Evolutionary conservation across 768 basidiomycete genomes (phyloP).

Genomic region (Rhizopogon vulgaris): DNA sequence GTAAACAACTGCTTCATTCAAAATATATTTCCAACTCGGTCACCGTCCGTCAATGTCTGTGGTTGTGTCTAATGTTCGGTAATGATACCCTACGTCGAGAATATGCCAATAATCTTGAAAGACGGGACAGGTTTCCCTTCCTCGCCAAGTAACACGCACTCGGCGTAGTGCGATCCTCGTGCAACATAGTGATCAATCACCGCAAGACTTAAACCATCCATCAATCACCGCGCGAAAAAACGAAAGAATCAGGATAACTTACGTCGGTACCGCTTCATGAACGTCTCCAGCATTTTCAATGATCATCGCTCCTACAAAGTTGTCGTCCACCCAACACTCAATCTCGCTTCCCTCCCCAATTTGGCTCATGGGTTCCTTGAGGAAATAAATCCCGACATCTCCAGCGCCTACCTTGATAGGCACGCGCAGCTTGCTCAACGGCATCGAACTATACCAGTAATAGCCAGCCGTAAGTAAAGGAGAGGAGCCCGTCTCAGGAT

Average conservation of each 20-base stretch:
- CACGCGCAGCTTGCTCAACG: conserved; percentile 76
- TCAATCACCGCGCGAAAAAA: neutral
- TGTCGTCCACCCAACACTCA: conserved; percentile 98
- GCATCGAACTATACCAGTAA: conserved; percentile 90
- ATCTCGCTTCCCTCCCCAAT: conserved; percentile 64
- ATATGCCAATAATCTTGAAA: conserved; percentile 92
- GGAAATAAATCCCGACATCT: conserved; percentile 87
- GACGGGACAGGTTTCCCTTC: conserved; percentile 73
- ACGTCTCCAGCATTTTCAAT: conserved; percentile 74
- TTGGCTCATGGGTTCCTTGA: conserved; percentile 59
- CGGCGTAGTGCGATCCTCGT: conserved; percentile 89
- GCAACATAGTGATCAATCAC: conserved; percentile 84
- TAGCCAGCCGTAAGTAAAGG: conserved; percentile 60
- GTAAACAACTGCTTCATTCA: neutral
- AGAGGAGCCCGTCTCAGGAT: conserved; percentile 47
- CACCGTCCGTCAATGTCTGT: neutral
- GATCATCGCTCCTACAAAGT: conserved; percentile 67
- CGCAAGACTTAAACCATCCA: conserved; percentile 45
- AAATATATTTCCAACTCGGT: neutral
- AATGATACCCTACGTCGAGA: conserved; percentile 48
- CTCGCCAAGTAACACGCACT: conserved; percentile 84
- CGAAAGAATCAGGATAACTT: conserved; percentile 26
- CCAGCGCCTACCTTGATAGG: conserved; percentile 83
- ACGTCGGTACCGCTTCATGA: conserved; percentile 60
- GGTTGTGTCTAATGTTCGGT: neutral